Base-by-base conservation (phyloP, 192 early-diverging fungal species). In the Pilaira anomala region DNA sequence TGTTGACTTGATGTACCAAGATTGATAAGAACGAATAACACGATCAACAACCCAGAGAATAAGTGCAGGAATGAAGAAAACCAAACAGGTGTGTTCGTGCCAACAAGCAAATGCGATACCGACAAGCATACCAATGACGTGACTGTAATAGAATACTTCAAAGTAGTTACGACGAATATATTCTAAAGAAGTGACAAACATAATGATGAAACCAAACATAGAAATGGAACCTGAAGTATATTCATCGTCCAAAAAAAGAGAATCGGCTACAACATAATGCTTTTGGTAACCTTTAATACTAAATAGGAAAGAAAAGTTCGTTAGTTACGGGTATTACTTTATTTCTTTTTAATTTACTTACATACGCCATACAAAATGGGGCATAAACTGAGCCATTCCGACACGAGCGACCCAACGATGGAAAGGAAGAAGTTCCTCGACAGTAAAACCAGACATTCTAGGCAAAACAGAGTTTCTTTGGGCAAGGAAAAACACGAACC, bases 331-430 rank as follows among this genome's bases (percentile, higher is more conserved):
- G n/a, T n/a, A n/a, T n/a, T n/a, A n/a, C n/a, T n/a, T n/a, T n/a
- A n/a, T n/a, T n/a, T n/a, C n/a, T n/a, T n/a, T 12, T 3, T 14
- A 21, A 11, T 12, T 26, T 26, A 59, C 71, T 64, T 63, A 68
- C 71, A 73, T 73, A 29, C 66, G 50, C 68, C 68, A 75, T 16
- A 62, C 64, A 62, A 69, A 54, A 40, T 75, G 73, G 19, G 60
- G 65, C 2, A 70, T 25, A 44, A 66, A 60, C 33, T 70, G 63
- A 13, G 52, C 33, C 18, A 71, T 54, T 4, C 72, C 72, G 21
- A 69, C 63, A 12, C 72, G 60, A 29, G 68, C 78, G 28, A 76
- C 26, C 74, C 75, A 76, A 0, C 78, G 67, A 71, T 79, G 78
- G 30, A 57, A 79, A 19, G 61, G 71, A 40, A 79, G 67, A 36